phyloP scores from a whole-genome alignment of 2,329 filamentous ascomycete genomes.

The Cytospora schulzeri region DNA sequence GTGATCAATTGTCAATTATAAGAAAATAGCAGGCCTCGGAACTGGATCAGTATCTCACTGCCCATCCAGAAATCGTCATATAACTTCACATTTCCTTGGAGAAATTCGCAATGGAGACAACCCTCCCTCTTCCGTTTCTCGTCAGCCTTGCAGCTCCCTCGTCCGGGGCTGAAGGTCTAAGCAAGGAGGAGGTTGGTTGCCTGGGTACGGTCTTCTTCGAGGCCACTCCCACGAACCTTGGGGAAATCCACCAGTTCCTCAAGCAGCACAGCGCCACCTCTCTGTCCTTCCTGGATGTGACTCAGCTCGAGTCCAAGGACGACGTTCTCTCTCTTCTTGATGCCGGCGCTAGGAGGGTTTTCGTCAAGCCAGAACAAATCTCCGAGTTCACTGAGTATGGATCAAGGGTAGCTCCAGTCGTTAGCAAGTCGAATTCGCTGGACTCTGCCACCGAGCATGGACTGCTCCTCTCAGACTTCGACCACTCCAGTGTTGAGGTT shows the following conservation, averaged over 20 bases:
- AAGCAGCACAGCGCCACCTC: constrained; percentile 53
- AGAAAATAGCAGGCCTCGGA: not conserved
- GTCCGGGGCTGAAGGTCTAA: constrained; percentile 53
- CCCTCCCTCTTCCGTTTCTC: constrained; percentile 64
- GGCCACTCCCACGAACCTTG: constrained; percentile 45
- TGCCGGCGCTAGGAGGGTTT: constrained; percentile 80
- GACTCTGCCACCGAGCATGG: constrained; percentile 46
- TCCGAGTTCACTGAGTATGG: constrained; percentile 58
- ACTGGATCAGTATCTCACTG: not conserved
- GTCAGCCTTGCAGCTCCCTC: constrained; percentile 57
- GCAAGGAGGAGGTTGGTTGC: constrained; percentile 58
- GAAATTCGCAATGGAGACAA: constrained; percentile 60
- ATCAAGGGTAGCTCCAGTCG: constrained; percentile 56
- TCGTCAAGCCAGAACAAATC: constrained; percentile 74
- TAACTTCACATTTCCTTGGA: not conserved
- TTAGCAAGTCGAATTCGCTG: constrained; percentile 39
- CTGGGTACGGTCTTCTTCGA: constrained; percentile 62
- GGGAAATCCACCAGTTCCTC: constrained; percentile 51
- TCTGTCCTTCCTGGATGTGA: constrained; percentile 76
- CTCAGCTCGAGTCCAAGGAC: constrained; percentile 66
- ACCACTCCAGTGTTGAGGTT: constrained; percentile 45
- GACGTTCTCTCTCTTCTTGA: constrained; percentile 82
- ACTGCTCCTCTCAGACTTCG: constrained; percentile 57
- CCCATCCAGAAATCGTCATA: constrained; percentile 8
- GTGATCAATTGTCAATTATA: not conserved